phyloP scores from a whole-genome alignment of 208 protist genomes.

The Tritrichomonas musculus region DNA sequence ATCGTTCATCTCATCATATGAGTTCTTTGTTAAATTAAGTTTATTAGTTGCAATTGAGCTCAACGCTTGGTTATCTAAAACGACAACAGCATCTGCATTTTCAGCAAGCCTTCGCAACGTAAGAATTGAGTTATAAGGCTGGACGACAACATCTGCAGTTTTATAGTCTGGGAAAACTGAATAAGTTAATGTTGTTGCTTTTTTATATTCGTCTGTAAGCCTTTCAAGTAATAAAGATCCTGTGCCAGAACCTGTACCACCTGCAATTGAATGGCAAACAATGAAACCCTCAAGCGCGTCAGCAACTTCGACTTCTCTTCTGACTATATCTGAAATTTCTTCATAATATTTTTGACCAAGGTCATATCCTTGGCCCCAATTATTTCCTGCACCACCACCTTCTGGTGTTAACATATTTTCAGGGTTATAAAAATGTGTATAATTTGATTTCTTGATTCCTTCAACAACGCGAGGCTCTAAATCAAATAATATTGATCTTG shows the following conservation, averaged over 20 bases:
- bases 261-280: slow-evolving; percentile 95
- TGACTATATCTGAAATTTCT: slow-evolving; percentile 96
- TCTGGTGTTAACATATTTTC: slow-evolving; percentile 87
- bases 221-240: slow-evolving; percentile 94
- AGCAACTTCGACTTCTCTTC: slow-evolving; percentile 95
- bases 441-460: slow-evolving; percentile 56
- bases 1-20: slow-evolving; percentile 89
- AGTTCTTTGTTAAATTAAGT: slow-evolving; percentile 80
- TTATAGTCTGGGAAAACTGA: slow-evolving; percentile 67
- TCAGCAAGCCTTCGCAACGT: slow-evolving; percentile 94
- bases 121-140: slow-evolving; percentile 99
- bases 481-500: slow-evolving; percentile 91
- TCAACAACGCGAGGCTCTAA: slow-evolving; percentile 85
- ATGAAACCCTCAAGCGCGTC: slow-evolving; percentile 96
- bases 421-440: slow-evolving; percentile 49
- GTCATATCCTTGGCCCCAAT: slow-evolving; percentile 84
- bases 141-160: slow-evolving; percentile 90
- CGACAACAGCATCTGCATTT: slow-evolving; percentile 61
- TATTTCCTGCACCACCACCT: slow-evolving; percentile 94
- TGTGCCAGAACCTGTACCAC: slow-evolving; percentile 98
- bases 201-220: slow-evolving; percentile 86
- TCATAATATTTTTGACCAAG: slow-evolving; percentile 61
- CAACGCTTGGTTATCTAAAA: slow-evolving; percentile 98
- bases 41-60: slow-evolving; percentile 51
- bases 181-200: slow-evolving; percentile 84